Percentiles rank a stretch among this genome's conserved stretches.
Conservation (phyloP, 2,329 filamentous ascomycete genomes). For the Akanthomyces muscarius region DNA sequence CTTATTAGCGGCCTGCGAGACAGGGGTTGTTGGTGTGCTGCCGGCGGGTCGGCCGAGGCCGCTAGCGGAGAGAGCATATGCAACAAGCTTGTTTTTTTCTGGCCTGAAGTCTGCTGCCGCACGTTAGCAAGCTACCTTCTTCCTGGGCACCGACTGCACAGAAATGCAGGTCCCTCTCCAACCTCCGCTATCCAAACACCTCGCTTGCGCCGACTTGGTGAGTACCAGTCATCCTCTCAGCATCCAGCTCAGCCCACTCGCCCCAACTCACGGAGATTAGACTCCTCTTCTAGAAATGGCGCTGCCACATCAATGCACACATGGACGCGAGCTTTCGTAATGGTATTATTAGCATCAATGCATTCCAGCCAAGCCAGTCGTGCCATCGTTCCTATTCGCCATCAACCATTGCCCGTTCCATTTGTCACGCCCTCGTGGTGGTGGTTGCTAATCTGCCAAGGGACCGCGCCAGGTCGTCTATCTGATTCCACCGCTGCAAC, state of each 20-base stretch:
- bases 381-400: neutral
- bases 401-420: neutral
- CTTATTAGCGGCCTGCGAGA: neutral
- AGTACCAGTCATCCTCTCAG: neutral
- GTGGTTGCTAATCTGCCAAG: no score
- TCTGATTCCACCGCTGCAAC: neutral
- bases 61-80: constrained; percentile 6
- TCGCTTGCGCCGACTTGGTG: neutral
- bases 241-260: neutral
- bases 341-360: neutral
- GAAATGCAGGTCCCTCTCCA: neutral
- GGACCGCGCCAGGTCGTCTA: neutral
- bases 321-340: neutral
- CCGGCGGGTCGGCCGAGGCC: constrained; percentile 21
- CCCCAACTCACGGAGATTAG: constrained; percentile 17
- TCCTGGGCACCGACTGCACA: neutral
- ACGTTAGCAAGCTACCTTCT: constrained; percentile 12
- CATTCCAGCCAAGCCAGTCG: constrained; percentile 1
- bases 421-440: neutral
- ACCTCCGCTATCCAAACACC: constrained; percentile 15
- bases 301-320: constrained; percentile 9
- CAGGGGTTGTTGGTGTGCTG: neutral
- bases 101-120: neutral
- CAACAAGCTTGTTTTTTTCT: constrained; percentile 1
- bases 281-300: constrained; percentile 15